These are phyloP conservation scores for Fusarium caatingaense DNA, from an alignment of 2,329 filamentous ascomycete species.

Conservation along the genomic window DNA sequence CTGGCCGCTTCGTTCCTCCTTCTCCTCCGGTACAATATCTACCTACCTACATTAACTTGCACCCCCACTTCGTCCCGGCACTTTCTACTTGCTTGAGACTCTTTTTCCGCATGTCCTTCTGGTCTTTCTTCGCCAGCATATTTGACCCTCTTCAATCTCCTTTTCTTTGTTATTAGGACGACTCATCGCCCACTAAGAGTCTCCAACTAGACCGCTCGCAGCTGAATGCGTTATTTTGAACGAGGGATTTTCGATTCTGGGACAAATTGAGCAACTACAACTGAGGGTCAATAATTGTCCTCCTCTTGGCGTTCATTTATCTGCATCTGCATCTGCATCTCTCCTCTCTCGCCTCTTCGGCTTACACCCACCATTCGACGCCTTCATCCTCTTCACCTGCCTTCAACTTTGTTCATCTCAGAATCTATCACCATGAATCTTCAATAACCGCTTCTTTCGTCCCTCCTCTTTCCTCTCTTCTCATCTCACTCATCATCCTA, in stretches of 20 bases:
- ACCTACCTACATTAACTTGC: background rate
- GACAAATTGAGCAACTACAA: slow-evolving; percentile 17
- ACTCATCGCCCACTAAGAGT: slow-evolving; percentile 3
- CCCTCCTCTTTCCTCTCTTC: slow-evolving; percentile 7
- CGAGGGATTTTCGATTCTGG: slow-evolving; percentile 28
- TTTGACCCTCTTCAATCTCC: slow-evolving; percentile 27
- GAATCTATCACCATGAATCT: slow-evolving; percentile 37
- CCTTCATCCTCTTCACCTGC: slow-evolving; percentile 11
- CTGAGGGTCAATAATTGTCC: slow-evolving; percentile 21
- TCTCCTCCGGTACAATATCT: background rate
- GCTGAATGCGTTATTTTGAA: slow-evolving; percentile 15
- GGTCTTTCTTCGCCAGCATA: slow-evolving; percentile 7
- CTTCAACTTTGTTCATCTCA: slow-evolving; percentile 12
- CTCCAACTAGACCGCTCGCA: slow-evolving; percentile 6
- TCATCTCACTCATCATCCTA: slow-evolving; percentile 7
- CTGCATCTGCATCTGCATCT: slow-evolving; percentile 33
- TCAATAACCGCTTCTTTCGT: slow-evolving; percentile 37
- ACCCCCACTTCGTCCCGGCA: slow-evolving; percentile 38
- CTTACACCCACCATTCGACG: slow-evolving; percentile 22
- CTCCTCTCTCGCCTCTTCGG: background rate
- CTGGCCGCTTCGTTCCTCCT: background rate
- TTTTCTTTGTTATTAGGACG: slow-evolving; percentile 8
- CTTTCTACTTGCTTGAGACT: slow-evolving; percentile 29
- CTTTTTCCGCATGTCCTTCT: slow-evolving; percentile 30
- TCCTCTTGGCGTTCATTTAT: slow-evolving; percentile 39